Base-by-base conservation (phyloP, 805 yeast species). In the Suhomyces canberraensis region DNA sequence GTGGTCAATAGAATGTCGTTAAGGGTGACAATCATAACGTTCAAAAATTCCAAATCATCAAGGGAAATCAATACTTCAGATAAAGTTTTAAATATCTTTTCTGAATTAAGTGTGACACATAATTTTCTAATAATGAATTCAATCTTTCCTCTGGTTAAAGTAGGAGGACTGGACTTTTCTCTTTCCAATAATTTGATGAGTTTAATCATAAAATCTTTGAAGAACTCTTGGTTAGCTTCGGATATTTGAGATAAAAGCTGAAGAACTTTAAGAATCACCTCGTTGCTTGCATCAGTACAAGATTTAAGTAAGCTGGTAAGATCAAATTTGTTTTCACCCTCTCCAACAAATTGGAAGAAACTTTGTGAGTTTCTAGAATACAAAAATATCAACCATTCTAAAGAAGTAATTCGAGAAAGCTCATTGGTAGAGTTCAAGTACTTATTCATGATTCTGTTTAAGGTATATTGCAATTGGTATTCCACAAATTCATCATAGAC, bases 301-400 rank as follows among this genome's bases (percentile, higher is more conserved):
- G 95, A 85, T 52, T 80, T 82, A 36, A 93, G 67, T 25, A 93
- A 66, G 0, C 89, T 86, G 9, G 85, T 79, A 49, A 89, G 81
- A 29, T 88, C 83, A 40, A 68, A 56, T 9, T 36, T 33, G 13
- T 44, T 67, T 41, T 76, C 72, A 26, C 66, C 61, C 2, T 39
- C 43, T 7, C 42, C 50, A 8, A 56, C 51, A 18, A 57, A 51
- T 22, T 45, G 47, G 29, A 62, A 56, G 31, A 64, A 64, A 18
- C 57, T 47, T 4, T 54, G 46, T 2, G 66, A 53, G 40, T 82
- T 81, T 46, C 81, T 81, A 18, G 77, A 71, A 52, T 89, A 91
- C 27, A 93, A 69, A 73, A 87, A 78, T 11, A 80, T 78, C 21
- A 93, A 67, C 98, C 98, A 93, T 45, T 90, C 95, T 24, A 93